Percentiles rank a stretch among this genome's conserved stretches.
phyloP scores from a whole-genome alignment of 495 filamentous ascomycete species.

The Hypoxylon fuscum region DNA sequence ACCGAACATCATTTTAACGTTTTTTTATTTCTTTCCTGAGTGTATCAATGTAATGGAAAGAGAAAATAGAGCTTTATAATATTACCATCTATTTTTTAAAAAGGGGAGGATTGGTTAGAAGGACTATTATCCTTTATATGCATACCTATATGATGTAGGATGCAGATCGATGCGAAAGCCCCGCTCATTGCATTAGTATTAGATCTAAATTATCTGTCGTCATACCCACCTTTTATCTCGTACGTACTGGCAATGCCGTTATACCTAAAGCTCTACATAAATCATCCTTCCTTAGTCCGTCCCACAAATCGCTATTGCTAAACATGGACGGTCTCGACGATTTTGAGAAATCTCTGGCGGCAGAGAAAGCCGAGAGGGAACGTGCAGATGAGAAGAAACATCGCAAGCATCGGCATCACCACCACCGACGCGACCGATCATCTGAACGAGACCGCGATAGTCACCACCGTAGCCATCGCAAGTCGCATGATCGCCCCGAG shows the following conservation, averaged over 20 bases:
- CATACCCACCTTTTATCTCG: too few relatives aligned
- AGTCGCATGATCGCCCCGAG: constrained; percentile 41
- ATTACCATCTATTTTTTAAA: too few relatives aligned
- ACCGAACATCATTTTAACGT: neutral
- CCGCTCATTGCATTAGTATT: too few relatives aligned
- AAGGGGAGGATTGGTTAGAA: too few relatives aligned
- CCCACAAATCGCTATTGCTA: too few relatives aligned
- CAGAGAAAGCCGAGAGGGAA: constrained; percentile 61
- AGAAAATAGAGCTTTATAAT: neutral
- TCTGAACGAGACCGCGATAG: constrained; percentile 50
- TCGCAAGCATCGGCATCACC: constrained; percentile 57
- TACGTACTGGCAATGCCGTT: too few relatives aligned
- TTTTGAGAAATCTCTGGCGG: constrained; percentile 63
- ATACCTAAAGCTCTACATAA: too few relatives aligned
- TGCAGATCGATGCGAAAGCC: too few relatives aligned
- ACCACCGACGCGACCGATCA: constrained; percentile 55
- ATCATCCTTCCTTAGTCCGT: too few relatives aligned
- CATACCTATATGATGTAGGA: too few relatives aligned
- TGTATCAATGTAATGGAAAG: neutral
- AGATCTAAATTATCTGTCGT: too few relatives aligned
- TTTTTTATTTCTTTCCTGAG: constrained; percentile 2
- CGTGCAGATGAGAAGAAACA: constrained; percentile 49
- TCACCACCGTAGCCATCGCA: constrained; percentile 42
- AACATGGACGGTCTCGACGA: constrained; percentile 63
- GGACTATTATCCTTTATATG: too few relatives aligned